Evolutionary conservation across 805 yeast genomes (phyloP), one percentile per base, ranked within the genome.

Genomic region (Starmerella apis): DNA sequence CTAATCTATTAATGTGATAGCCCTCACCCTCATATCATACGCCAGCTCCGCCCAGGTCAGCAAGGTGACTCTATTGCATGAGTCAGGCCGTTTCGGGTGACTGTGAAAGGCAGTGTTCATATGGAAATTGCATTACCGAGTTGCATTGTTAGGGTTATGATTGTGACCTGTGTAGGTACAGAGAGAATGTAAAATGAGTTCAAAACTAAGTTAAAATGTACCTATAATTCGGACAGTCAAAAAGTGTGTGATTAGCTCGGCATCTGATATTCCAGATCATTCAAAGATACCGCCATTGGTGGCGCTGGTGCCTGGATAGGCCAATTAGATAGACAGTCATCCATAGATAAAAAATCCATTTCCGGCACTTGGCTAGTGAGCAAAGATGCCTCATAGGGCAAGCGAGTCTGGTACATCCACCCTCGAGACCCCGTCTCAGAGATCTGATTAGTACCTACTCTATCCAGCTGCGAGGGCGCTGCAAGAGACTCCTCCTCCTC

Each of bases 221-320:
- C n/a, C n/a, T n/a, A n/a, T n/a, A n/a, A n/a, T n/a, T n/a, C n/a
- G n/a, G n/a, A n/a, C n/a, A n/a, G n/a, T n/a, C n/a, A n/a, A n/a
- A n/a, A 32, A 18, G 16, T 35, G 8, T 27, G 31, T 27, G 23
- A 22, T 38, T 24, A 38, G 16, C 43, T 11, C n/a, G 28, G 43
- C 30, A 24, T 38, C 11, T 38, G 43, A 16, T 38, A 38, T 13
- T 38, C 43, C 11, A 38, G 19, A 23, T 38, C 43, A n/a, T 38
- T 23, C 19, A 38, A 16, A 2, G 43, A 38, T n/a, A 38, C 43
- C 30, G 25, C 22, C 1, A 30, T 38, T 13, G 43, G 30, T 19
- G 27, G 27, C 28, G 16, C 6, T 14, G 43, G 20, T 14, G 13
- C 20, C 28, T 38, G 43, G 8, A 38, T n/a, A 13, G 28, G 11